These are phyloP conservation scores for Diaporthe sp. DNA, from an alignment of 2,329 filamentous ascomycete species.

Conservation along the genomic window DNA sequence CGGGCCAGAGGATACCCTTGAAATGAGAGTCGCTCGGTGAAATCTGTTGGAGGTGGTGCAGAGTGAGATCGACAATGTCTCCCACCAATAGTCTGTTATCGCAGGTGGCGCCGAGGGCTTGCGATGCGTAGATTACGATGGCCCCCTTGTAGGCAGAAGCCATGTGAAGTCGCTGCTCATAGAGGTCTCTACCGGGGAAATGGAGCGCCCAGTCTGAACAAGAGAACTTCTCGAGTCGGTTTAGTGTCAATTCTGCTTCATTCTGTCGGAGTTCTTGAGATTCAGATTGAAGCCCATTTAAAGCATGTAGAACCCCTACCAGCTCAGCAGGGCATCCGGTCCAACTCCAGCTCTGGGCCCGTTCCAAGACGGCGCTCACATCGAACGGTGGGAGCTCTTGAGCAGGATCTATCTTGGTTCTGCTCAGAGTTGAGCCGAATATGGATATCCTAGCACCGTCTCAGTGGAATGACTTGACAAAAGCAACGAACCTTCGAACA, in stretches of 20 bases:
- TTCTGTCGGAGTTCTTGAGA: too few species aligned
- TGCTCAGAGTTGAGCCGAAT: slow-evolving; percentile 20
- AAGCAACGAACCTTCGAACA: not conserved
- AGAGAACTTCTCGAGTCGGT: not conserved
- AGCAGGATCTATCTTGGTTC: slow-evolving; percentile 4
- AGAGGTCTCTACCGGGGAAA: not conserved
- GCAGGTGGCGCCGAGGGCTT: not conserved
- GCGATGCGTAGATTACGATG: not conserved
- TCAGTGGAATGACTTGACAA: not conserved
- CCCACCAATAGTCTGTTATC: not conserved
- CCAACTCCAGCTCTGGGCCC: slow-evolving; percentile 9
- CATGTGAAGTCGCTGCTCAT: slow-evolving; percentile 9
- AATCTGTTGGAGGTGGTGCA: slow-evolving; percentile 32
- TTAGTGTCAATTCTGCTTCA: not conserved
- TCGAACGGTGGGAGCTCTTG: not conserved
- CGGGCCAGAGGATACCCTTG: slow-evolving; percentile 41
- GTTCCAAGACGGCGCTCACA: not conserved
- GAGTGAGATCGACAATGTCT: not conserved
- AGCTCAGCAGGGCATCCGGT: slow-evolving; percentile 15
- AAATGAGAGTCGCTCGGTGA: slow-evolving; percentile 38
- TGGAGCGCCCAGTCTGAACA: not conserved
- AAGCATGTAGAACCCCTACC: not conserved
- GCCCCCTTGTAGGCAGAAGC: not conserved
- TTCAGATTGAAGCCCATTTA: not conserved
- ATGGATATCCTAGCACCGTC: not conserved